Percentiles rank a stretch among this genome's conserved stretches.
Evolutionary conservation across 768 basidiomycete genomes (phyloP).

Genomic region (Ramaria sp.): DNA sequence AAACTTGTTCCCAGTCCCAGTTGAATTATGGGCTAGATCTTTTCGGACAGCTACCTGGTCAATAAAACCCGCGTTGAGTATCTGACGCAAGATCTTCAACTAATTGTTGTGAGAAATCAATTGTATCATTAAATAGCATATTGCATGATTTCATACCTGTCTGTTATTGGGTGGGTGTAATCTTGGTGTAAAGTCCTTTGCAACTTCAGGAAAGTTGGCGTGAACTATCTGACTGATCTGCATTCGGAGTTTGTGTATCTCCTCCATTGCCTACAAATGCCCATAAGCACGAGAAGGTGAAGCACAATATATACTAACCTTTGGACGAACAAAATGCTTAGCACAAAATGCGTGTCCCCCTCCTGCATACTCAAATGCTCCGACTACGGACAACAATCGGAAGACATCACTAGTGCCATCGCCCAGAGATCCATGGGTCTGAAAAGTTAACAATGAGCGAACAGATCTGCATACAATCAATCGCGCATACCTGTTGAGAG

Average conservation of each 20-base stretch:
- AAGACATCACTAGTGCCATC: slow-evolving; percentile 76
- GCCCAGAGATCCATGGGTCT: slow-evolving; percentile 77
- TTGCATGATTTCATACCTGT: slow-evolving; percentile 40
- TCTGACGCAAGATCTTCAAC: slow-evolving; percentile 85
- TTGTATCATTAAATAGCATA: slow-evolving; percentile 3
- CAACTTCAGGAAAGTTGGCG: slow-evolving; percentile 57
- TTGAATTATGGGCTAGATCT: slow-evolving; percentile 57
- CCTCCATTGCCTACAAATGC: slow-evolving; percentile 80
- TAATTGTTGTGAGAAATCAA: slow-evolving; percentile 21
- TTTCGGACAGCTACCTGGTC: slow-evolving; percentile 92
- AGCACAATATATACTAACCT: slow-evolving; percentile 36
- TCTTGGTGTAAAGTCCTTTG: slow-evolving; percentile 49
- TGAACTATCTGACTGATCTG: slow-evolving; percentile 83
- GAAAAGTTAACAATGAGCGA: neutral
- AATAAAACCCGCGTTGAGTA: slow-evolving; percentile 82
- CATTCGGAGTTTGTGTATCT: slow-evolving; percentile 88
- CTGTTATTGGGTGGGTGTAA: slow-evolving; percentile 66
- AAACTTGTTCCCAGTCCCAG: slow-evolving; percentile 52
- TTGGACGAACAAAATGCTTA: slow-evolving; percentile 82
- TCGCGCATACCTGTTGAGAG: slow-evolving; percentile 59
- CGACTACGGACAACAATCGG: slow-evolving; percentile 83
- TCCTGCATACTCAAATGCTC: slow-evolving; percentile 89
- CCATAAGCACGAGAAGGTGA: neutral
- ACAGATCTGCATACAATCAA: slow-evolving; percentile 12
- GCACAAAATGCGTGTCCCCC: slow-evolving; percentile 72